Evolutionary conservation across 441 rosid species (phyloP).

Genomic region (Adansonia grandidieri): DNA sequence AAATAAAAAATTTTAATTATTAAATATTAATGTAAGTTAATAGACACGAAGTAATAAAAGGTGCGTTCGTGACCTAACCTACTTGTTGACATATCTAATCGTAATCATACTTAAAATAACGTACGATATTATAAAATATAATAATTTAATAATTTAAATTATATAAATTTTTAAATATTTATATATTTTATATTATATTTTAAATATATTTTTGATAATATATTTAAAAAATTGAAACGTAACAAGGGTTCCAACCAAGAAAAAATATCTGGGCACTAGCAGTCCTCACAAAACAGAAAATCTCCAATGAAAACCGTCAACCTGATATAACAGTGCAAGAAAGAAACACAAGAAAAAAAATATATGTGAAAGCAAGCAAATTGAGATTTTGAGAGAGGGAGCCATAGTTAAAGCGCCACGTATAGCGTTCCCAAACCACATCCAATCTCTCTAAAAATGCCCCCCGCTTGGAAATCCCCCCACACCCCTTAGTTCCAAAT

Average conservation of each 20-base stretch:
- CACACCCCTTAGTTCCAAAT: not conserved
- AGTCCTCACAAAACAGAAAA: not conserved
- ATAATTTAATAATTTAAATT: too few relatives aligned
- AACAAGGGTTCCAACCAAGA: not conserved
- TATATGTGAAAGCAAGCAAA: not conserved
- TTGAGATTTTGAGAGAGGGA: not conserved
- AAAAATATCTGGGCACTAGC: not conserved
- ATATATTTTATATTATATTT: too few relatives aligned
- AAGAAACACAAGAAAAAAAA: not conserved
- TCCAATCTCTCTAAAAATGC: slow-evolving; percentile 36
- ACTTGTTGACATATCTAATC: too few relatives aligned
- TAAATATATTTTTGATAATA: too few relatives aligned
- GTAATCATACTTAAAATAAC: too few relatives aligned
- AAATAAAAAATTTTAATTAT: too few relatives aligned
- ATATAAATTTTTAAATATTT: too few relatives aligned
- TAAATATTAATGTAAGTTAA: too few relatives aligned
- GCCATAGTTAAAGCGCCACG: slow-evolving; percentile 57
- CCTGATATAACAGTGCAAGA: not conserved
- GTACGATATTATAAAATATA: too few relatives aligned
- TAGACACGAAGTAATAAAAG: too few relatives aligned
- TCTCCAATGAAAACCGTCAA: not conserved
- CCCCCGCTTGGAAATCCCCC: not conserved
- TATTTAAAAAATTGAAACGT: not conserved
- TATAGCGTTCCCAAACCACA: slow-evolving; percentile 54
- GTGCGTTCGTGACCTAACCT: too few relatives aligned